Evolutionary conservation across 2,329 filamentous ascomycete species (phyloP), one percentile per base, ranked within the genome.

Genomic region (Aquanectria penicillioides): DNA sequence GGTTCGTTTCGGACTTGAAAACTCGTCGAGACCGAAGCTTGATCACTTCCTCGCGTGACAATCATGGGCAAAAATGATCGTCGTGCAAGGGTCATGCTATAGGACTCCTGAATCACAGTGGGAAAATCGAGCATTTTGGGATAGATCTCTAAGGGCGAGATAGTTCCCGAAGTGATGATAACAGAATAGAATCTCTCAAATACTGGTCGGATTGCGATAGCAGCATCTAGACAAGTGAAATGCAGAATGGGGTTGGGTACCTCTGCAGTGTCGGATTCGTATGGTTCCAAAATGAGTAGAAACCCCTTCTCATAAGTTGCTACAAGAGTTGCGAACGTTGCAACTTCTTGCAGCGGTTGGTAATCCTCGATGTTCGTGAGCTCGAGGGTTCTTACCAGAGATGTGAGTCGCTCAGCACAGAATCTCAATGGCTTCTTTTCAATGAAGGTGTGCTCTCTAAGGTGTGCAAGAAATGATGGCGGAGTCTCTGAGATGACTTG

Each of bases 291-390:
- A 43, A 99, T 99, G 26, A 99, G 85, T 6, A 97, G 81, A 69
- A 99, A 99, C 0, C 95, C 95, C 63, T 93, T 97, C 67, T 99
- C 95, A 71, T 99, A 99, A 0, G 95, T 99, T 28, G 95, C 93
- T 18, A 97, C 93, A 0, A 99, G 83, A 0, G 95, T 99, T 9
- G 95, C 95, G 76, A 99, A 99, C 0, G 93, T 97, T 17, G 96
- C 96, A 7, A 99, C 94, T 78, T 99, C 94, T 79, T 99, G 95
- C 1, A 99, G 83, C 6, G 95, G 92, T 69, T 97, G 94, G 73
- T 96, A 99, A 74, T 99, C 96, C 78, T 99, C 95, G 60, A 99
- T 97, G 69, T 96, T 98, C 26, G 94, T 96, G 57, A 99, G 87
- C 75, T 99, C 95, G 13, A 99, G 84, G 0, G 95, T 99, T 57